phyloP scores from a whole-genome alignment of 345 rosid species.

The Pistacia vera region DNA sequence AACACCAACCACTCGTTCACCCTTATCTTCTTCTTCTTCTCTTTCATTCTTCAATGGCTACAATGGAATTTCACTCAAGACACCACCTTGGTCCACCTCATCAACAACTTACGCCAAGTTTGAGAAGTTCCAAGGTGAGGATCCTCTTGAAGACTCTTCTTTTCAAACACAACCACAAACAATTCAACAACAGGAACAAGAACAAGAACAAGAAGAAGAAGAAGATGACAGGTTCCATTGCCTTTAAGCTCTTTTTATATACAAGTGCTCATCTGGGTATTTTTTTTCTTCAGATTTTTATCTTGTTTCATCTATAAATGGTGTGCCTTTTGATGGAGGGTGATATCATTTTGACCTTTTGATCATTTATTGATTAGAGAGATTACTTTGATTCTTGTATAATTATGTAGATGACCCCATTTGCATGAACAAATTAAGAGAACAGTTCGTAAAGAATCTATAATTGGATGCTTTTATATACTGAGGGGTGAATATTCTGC shows the following conservation, averaged over 20 bases:
- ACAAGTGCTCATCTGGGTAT: neutral
- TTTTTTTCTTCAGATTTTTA: neutral
- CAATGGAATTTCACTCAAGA: constrained; percentile 31
- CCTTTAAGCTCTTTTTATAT: neutral
- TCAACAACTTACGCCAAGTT: constrained; percentile 73
- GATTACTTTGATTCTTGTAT: neutral
- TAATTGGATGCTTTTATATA: neutral
- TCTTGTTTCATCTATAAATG: neutral
- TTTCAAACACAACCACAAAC: constrained; percentile 21
- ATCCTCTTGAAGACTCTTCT: constrained; percentile 48
- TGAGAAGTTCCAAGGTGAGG: constrained; percentile 79
- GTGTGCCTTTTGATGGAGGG: neutral
- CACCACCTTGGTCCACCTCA: constrained; percentile 32
- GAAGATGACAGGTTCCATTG: constrained; percentile 62
- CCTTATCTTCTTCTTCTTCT: constrained; percentile 41
- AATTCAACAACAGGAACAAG: constrained; percentile 35
- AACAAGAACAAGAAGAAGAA: constrained; percentile 33
- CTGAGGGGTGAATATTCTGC: too few species aligned
- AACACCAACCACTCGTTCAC: constrained; percentile 40
- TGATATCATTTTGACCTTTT: neutral
- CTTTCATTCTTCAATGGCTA: constrained; percentile 19
- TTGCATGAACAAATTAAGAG: neutral
- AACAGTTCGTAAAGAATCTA: neutral
- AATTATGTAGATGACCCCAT: neutral
- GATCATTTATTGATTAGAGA: neutral